Percentiles rank a stretch among this genome's conserved stretches.
Conservation (phyloP, 371 early-diverging fungal genomes). For the Syncephalastrum contaminatum region DNA sequence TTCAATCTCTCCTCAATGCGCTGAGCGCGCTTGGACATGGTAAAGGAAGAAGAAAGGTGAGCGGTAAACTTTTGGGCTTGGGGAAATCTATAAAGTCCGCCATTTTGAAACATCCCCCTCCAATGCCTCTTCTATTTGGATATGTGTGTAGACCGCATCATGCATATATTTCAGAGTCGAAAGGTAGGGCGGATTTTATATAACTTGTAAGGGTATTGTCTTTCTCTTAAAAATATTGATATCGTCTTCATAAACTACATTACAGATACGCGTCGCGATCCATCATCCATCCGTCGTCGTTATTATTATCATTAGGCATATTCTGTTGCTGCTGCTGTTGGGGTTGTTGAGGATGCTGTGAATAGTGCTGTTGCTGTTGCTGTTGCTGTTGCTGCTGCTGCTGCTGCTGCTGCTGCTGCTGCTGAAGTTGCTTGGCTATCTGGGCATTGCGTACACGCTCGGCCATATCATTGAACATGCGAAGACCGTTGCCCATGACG, state of each 20-base stretch:
- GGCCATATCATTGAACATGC: conserved; percentile 39
- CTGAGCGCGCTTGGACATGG: conserved; percentile 22
- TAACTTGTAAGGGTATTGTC: no score
- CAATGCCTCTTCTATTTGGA: no score
- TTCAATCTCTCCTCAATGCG: conserved; percentile 29
- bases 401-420: conserved; percentile 1
- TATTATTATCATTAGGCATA: neutral
- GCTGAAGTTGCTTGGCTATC: neutral
- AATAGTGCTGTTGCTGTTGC: conserved; percentile 1
- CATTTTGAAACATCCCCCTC: no score
- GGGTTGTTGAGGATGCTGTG: no score
- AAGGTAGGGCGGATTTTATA: no score
- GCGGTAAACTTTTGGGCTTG: no score
- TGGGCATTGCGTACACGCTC: conserved; percentile 28
- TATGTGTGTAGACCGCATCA: no score
- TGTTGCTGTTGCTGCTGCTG: conserved; percentile 2
- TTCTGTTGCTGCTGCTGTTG: neutral
- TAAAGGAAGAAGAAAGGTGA: no score
- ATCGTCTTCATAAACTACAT: neutral
- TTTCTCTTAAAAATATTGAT: no score
- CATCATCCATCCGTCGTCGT: conserved; percentile 12
- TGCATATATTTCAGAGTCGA: no score
- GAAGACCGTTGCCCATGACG: conserved; percentile 34
- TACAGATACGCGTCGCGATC: conserved; percentile 19
- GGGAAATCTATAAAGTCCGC: no score